These are phyloP conservation scores for Pyrus bretschneideri DNA, from an alignment of 306 rosid genomes.

Conservation along the genomic window DNA sequence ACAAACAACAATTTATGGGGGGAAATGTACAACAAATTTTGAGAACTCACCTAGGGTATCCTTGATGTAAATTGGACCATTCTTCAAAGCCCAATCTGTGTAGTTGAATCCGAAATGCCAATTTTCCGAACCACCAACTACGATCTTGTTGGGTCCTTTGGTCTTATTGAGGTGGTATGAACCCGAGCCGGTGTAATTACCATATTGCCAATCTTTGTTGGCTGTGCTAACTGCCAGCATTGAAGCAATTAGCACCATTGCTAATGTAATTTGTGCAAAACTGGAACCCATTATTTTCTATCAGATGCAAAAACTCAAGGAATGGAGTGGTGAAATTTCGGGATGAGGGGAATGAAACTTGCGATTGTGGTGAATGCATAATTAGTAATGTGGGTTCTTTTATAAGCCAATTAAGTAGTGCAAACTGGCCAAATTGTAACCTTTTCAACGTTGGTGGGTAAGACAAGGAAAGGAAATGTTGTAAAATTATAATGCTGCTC, in stretches of 20 bases:
- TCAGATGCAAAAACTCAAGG: neutral
- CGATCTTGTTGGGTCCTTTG: slow-evolving; percentile 22
- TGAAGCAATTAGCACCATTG: slow-evolving; percentile 15
- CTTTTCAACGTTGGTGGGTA: slow-evolving; percentile 10
- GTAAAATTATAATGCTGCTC: neutral
- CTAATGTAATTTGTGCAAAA: neutral
- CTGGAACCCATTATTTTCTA: slow-evolving; percentile 16
- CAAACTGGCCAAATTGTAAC: slow-evolving; percentile 21
- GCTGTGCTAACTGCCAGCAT: slow-evolving; percentile 27
- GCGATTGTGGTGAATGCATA: neutral
- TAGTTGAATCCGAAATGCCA: slow-evolving; percentile 59
- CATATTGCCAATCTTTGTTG: slow-evolving; percentile 34
- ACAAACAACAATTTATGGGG: no score
- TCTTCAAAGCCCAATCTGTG: slow-evolving; percentile 43
- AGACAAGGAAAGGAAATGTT: neutral
- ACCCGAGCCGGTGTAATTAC: slow-evolving; percentile 19
- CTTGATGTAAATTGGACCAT: slow-evolving; percentile 40
- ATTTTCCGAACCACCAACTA: slow-evolving; percentile 47
- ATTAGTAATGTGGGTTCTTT: slow-evolving; percentile 1
- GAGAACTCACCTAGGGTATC: slow-evolving; percentile 50
- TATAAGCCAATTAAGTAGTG: slow-evolving; percentile 19
- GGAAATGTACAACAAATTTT: neutral
- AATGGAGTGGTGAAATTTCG: neutral
- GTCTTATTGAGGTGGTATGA: neutral
- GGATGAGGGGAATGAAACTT: neutral